Base-by-base conservation (phyloP, 2,329 filamentous ascomycete genomes). In the Ambrosiella xylebori region DNA sequence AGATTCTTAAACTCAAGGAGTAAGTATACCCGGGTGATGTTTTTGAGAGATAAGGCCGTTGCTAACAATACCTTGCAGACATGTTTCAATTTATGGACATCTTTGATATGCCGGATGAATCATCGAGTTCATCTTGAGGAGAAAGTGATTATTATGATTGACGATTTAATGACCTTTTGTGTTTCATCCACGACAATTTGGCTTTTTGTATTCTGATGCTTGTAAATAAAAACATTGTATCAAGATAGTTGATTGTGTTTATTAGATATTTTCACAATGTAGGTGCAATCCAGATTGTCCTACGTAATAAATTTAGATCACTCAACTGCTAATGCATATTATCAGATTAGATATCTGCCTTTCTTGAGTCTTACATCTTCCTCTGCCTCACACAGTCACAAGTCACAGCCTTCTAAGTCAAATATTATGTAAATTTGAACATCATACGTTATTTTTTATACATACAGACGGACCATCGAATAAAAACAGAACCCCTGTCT, bases 1-100 rank as follows among this genome's bases (percentile, higher is more conserved):
- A 64, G 70, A 35, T 80, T 80, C 63, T 65, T 70, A 36, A 70
- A 65, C 39, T 71, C 72, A 45, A 67, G 72, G 62, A 70, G 71
- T 71, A 40, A 55, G 57, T 59, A 27, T 27, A 27, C 27, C 27
- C 3, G 27, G 27, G 27, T 27, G 27, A 27, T 27, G 27, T 27
- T 27, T 27, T 27, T 27, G 27, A 27, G 27, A 27, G 27, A 27
- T 27, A 3, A 27, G 27, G n/a, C 39, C 11, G 39, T 41, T 41
- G 39, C 39, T 41, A 41, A 41, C 39, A n/a, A 41, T 41, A 9
- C n/a, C 39, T 27, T 27, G 39, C 39, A 41, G 39, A 11, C 39
- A 41, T 41, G 39, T 41, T 12, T 41, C 39, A 41, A 6, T 41
- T 41, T 53, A 15, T 19, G 27, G 15, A 4, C 38, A 27, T 45